phyloP scores from a whole-genome alignment of 2,329 filamentous ascomycete species.

The Aspergillus sp. region DNA sequence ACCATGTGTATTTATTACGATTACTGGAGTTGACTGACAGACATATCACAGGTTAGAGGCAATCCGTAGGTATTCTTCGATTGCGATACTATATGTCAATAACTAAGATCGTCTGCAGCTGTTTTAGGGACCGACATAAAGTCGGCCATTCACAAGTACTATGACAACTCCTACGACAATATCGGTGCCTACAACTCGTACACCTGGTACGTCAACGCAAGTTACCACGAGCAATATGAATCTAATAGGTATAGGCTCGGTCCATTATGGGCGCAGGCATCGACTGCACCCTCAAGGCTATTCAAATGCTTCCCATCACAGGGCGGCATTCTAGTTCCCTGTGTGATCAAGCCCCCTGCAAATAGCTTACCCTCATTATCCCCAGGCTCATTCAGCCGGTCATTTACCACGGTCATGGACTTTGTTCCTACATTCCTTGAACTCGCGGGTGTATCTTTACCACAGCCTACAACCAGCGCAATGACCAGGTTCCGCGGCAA shows the following conservation, averaged over 20 bases:
- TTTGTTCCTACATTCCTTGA: background rate
- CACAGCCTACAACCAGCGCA: background rate
- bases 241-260: background rate
- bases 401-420: slow-evolving; percentile 1
- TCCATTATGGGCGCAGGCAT: background rate
- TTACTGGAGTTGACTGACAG: background rate
- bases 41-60: background rate
- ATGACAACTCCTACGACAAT: background rate
- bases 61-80: background rate
- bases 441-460: background rate
- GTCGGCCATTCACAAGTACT: background rate
- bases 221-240: no score
- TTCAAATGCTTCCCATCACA: background rate
- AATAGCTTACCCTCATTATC: background rate
- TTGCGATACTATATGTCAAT: no score
- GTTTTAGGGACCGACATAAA: background rate
- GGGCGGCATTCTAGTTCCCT: background rate
- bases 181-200: background rate
- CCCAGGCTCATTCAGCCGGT: background rate
- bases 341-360: background rate
- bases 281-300: background rate
- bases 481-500: background rate
- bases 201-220: background rate
- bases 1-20: no score
- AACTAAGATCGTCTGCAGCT: background rate